Conservation (phyloP, 2,329 filamentous ascomycete genomes). For the Epichloe brachyelytri region DNA sequence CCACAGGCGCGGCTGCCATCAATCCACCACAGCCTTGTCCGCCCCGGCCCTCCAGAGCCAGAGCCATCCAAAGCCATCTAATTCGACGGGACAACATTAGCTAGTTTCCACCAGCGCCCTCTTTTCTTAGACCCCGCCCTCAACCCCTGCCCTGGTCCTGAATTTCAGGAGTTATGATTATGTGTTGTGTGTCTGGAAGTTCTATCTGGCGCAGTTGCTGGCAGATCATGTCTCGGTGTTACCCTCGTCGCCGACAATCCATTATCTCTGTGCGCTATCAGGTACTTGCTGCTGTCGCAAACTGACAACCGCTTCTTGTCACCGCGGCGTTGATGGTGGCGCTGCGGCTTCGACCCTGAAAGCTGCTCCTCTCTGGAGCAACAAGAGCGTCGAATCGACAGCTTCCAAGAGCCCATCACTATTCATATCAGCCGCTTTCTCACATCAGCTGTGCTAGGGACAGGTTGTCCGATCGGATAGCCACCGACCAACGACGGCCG, state of each 20-base stretch:
- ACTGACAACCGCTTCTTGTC: neutral
- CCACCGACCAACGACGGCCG: neutral
- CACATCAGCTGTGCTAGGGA: neutral
- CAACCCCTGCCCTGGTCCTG: neutral
- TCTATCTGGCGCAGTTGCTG: conserved; percentile 5
- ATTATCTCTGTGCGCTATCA: neutral
- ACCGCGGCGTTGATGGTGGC: conserved; percentile 3
- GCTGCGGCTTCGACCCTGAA: conserved; percentile 1
- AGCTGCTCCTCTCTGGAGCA: neutral
- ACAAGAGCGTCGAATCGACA: conserved; percentile 13
- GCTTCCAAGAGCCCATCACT: neutral
- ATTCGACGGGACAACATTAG: neutral
- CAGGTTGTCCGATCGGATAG: conserved; percentile 1
- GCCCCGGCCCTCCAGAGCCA: neutral
- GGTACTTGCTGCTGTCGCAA: conserved; percentile 4
- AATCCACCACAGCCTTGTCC: neutral
- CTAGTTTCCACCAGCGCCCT: neutral
- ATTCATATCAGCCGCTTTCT: neutral
- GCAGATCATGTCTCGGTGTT: conserved; percentile 28
- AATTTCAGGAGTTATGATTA: conserved; percentile 4
- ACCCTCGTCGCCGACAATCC: conserved; percentile 5
- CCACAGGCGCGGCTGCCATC: neutral
- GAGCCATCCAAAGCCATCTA: neutral
- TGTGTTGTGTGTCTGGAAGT: neutral
- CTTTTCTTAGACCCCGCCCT: conserved; percentile 2